These are phyloP conservation scores for Cyclotella atomus DNA, from an alignment of 108 stramenopile species.

Conservation along the genomic window DNA sequence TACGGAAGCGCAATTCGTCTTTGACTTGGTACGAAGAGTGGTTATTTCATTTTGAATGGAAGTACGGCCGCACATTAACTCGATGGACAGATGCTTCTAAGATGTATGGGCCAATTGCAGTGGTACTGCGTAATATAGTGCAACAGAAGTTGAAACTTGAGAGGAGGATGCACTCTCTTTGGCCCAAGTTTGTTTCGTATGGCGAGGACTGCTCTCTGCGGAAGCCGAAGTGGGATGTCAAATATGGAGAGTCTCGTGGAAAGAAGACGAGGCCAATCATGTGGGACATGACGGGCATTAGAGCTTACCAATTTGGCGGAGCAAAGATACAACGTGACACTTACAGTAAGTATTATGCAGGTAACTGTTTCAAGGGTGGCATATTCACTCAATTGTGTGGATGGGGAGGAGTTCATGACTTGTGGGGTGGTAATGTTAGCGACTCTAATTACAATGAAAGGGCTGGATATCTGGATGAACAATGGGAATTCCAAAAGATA, in stretches of 20 bases:
- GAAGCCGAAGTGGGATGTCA: conserved; percentile 7
- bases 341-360: conserved; percentile 23
- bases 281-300: conserved; percentile 26
- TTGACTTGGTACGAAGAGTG: conserved; percentile 46
- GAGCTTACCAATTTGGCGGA: neutral
- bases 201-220: neutral
- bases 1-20: conserved; percentile 6
- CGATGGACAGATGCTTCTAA: neutral
- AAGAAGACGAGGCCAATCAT: conserved; percentile 2
- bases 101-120: neutral
- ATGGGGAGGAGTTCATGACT: conserved; percentile 9
- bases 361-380: conserved; percentile 18
- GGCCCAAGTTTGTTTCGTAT: conserved; percentile 10
- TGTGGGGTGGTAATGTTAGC: conserved; percentile 17
- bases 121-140: neutral
- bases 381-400: conserved; percentile 22
- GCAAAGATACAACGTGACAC: conserved; percentile 15
- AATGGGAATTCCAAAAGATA: neutral
- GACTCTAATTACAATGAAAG: conserved; percentile 16
- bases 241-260: conserved; percentile 9
- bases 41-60: conserved; percentile 33
- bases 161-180: neutral
- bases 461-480: conserved; percentile 15
- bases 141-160: neutral
- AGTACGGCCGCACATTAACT: conserved; percentile 13